Conservation (phyloP, 805 yeast genomes). For the Cyberlindnera sargentensis region DNA sequence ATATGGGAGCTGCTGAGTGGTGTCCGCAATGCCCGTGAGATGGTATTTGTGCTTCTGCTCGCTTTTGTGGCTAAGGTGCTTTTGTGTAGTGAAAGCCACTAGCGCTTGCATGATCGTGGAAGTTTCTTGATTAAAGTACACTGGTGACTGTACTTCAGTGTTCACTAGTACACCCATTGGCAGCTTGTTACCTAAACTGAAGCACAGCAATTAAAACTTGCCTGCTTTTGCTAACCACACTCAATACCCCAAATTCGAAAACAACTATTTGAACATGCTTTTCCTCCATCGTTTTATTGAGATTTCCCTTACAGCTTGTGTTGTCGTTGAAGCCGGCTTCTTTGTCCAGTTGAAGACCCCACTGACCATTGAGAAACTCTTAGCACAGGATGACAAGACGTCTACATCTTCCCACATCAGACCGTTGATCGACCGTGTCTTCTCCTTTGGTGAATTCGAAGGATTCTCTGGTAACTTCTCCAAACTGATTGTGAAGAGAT, state of each 20-base stretch:
- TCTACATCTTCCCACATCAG: constrained; percentile 35
- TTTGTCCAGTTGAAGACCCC: constrained; percentile 22
- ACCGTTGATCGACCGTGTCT: constrained; percentile 40
- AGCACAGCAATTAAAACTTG: too few species aligned
- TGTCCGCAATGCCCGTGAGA: too few species aligned
- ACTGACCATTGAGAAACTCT: constrained; percentile 16
- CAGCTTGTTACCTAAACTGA: too few species aligned
- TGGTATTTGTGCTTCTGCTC: too few species aligned
- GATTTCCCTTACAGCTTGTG: too few species aligned
- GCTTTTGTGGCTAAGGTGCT: too few species aligned
- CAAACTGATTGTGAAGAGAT: constrained; percentile 36
- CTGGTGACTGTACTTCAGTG: too few species aligned
- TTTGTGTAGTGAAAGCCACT: background rate
- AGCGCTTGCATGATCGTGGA: background rate
- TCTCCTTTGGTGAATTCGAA: constrained; percentile 63
- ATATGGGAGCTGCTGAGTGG: too few species aligned
- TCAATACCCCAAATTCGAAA: too few species aligned
- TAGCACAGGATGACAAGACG: constrained; percentile 17
- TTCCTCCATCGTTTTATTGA: too few species aligned
- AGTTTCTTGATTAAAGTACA: background rate
- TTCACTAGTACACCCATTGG: too few species aligned
- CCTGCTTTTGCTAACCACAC: background rate
- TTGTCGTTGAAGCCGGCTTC: constrained; percentile 8
- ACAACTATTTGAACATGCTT: background rate
- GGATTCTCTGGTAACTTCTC: constrained; percentile 64